Evolutionary conservation across 306 rosid species (phyloP).

Genomic region (Abrus pulchellus): DNA sequence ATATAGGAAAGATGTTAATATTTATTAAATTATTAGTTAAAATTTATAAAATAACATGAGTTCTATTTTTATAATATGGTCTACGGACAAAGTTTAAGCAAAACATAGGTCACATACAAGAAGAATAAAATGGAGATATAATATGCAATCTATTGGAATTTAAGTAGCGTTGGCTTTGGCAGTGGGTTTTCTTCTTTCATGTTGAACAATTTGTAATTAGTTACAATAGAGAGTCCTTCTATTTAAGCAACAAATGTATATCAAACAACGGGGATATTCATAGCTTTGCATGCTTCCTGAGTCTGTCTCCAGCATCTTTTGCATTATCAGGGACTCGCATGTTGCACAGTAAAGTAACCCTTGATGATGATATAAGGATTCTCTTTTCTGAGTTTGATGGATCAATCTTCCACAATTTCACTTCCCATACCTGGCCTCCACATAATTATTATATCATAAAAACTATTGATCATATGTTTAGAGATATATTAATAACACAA

Average conservation of each 20-base stretch:
- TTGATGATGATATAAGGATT: slow-evolving; percentile 61
- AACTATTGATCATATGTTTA: neutral
- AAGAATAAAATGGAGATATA: neutral
- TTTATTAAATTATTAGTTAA: too few relatives aligned
- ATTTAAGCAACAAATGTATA: neutral
- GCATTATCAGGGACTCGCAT: slow-evolving; percentile 70
- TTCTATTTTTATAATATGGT: too few relatives aligned
- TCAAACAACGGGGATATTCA: slow-evolving; percentile 10
- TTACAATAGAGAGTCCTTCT: neutral
- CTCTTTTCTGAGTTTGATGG: slow-evolving; percentile 54
- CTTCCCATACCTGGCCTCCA: slow-evolving; percentile 71
- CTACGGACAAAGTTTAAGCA: neutral
- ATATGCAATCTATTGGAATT: neutral
- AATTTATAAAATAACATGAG: too few relatives aligned
- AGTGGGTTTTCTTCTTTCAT: neutral
- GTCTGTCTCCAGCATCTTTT: slow-evolving; percentile 47
- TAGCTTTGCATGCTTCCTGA: slow-evolving; percentile 59
- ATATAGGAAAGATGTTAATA: too few relatives aligned
- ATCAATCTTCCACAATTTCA: slow-evolving; percentile 61
- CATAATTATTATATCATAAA: neutral
- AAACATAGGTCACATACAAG: neutral
- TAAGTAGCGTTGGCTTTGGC: neutral
- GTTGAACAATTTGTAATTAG: neutral
- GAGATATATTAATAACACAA: too few relatives aligned
- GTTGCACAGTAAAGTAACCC: slow-evolving; percentile 69